phyloP scores from a whole-genome alignment of 352 stramenopile species.

The Phytophthora sp. region DNA sequence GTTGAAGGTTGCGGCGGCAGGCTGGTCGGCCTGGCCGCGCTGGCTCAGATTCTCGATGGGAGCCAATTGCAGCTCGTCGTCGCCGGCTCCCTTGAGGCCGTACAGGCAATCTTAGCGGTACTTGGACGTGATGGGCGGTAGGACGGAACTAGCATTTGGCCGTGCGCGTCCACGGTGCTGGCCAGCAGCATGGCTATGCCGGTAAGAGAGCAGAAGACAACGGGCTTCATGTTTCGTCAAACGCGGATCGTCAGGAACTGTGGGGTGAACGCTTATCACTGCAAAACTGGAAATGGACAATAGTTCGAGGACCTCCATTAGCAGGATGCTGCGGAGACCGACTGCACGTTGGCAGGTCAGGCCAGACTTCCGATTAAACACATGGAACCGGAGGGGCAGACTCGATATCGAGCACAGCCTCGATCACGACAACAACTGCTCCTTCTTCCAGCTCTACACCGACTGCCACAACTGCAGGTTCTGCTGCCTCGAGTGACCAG shows the following conservation, averaged over 20 bases:
- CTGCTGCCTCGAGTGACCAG: too few species aligned
- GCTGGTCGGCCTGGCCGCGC: conserved; percentile 51
- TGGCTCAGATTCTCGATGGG: conserved; percentile 63
- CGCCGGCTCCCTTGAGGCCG: conserved; percentile 49
- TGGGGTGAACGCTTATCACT: not conserved
- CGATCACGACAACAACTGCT: too few species aligned
- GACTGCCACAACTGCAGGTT: too few species aligned
- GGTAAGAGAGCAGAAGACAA: conserved; percentile 31
- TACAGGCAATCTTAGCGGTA: conserved; percentile 48
- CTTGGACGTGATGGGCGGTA: conserved; percentile 43
- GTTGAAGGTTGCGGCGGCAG: conserved; percentile 49
- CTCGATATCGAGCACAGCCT: too few species aligned
- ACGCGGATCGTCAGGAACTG: not conserved
- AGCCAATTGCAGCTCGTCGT: conserved; percentile 55
- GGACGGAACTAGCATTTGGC: conserved; percentile 42
- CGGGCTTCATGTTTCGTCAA: conserved; percentile 35
- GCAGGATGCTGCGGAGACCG: too few species aligned
- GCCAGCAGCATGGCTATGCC: conserved; percentile 24
- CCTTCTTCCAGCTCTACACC: too few species aligned
- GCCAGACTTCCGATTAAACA: too few species aligned
- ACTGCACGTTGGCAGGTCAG: too few species aligned
- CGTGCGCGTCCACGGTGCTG: conserved; percentile 35
- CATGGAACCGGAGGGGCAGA: too few species aligned
- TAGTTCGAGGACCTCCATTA: too few species aligned
- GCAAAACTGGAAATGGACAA: conserved; percentile 18